A percentile compares a stretch with the other conserved stretches of the same genome.
Conservation (phyloP, 169 alveolate species). For the Eimeria necatrix region DNA sequence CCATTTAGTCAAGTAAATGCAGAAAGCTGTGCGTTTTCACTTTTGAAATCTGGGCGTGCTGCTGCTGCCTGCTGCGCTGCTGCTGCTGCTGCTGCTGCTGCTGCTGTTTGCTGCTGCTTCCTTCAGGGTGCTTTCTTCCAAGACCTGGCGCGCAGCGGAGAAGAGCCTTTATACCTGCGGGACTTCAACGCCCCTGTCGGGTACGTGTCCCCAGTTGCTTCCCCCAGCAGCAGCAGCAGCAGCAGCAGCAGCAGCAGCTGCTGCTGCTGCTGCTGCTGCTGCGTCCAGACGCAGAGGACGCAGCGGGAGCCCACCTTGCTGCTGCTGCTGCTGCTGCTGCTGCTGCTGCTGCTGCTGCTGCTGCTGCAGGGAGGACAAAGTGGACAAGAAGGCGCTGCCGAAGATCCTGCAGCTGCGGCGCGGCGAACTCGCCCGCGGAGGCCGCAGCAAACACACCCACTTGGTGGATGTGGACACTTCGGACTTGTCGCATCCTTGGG, state of each 20-base stretch:
- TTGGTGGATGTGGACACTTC: slow-evolving; percentile 97
- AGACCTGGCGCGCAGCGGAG: slow-evolving; percentile 91
- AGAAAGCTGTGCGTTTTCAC: too few species aligned
- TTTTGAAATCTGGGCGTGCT: too few species aligned
- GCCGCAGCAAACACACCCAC: slow-evolving; percentile 97
- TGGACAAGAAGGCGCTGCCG: slow-evolving; percentile 90
- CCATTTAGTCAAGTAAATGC: too few species aligned
- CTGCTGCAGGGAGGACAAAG: slow-evolving; percentile 85
- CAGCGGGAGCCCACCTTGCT: background rate
- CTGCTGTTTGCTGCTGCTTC: background rate
- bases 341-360: background rate
- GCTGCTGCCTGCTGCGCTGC: too few species aligned
- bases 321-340: too few species aligned
- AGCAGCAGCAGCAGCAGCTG: background rate
- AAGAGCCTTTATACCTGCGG: slow-evolving; percentile 90
- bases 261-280: background rate
- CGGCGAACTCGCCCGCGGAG: slow-evolving; percentile 94
- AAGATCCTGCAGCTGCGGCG: slow-evolving; percentile 90
- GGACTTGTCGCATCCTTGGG: slow-evolving; percentile 88
- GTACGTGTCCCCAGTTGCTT: background rate
- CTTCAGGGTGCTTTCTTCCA: slow-evolving; percentile 91
- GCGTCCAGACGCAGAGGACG: background rate
- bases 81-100: too few species aligned
- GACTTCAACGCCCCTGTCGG: slow-evolving; percentile 92
- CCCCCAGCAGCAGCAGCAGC: too few species aligned